phyloP scores from a whole-genome alignment of 352 stramenopile species.

The Phytophthora europaea region DNA sequence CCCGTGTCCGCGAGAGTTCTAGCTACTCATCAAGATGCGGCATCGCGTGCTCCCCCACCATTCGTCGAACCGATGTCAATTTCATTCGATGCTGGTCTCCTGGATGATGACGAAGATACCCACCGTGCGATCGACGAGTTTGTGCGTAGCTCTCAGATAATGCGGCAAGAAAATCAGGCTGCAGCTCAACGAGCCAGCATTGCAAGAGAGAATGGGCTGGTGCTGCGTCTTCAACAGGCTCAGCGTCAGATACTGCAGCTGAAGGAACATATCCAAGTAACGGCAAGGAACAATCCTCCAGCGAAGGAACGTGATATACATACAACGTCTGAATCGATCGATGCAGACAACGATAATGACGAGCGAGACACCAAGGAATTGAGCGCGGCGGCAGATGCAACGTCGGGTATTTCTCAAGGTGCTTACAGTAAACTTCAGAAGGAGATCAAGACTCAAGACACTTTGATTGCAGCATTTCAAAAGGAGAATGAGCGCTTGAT shows the following conservation, averaged over 20 bases:
- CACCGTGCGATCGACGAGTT: slow-evolving; percentile 63
- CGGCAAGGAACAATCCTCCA: slow-evolving; percentile 6
- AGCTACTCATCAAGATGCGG: background rate
- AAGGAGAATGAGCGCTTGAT: slow-evolving; percentile 88
- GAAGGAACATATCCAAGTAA: slow-evolving; percentile 68
- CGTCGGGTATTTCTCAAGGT: slow-evolving; percentile 9
- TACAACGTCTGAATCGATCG: background rate
- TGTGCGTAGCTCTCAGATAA: slow-evolving; percentile 51
- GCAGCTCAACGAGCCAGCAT: slow-evolving; percentile 41
- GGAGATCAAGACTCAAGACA: slow-evolving; percentile 81
- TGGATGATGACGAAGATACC: slow-evolving; percentile 55
- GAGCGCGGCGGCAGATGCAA: background rate
- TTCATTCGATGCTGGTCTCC: slow-evolving; percentile 33
- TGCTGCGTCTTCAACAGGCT: slow-evolving; percentile 75
- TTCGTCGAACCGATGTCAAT: slow-evolving; percentile 27
- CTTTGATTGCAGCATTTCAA: slow-evolving; percentile 82
- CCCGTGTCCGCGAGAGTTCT: slow-evolving; percentile 21
- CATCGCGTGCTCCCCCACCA: slow-evolving; percentile 2
- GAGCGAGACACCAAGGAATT: slow-evolving; percentile 1
- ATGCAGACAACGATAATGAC: background rate
- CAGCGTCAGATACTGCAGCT: slow-evolving; percentile 78
- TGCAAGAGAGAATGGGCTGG: slow-evolving; percentile 67
- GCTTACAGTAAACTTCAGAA: slow-evolving; percentile 52
- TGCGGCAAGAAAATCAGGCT: slow-evolving; percentile 43
- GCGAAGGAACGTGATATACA: background rate